These are phyloP conservation scores for Sesbania bispinosa DNA, from an alignment of 306 rosid species.

Conservation along the genomic window DNA sequence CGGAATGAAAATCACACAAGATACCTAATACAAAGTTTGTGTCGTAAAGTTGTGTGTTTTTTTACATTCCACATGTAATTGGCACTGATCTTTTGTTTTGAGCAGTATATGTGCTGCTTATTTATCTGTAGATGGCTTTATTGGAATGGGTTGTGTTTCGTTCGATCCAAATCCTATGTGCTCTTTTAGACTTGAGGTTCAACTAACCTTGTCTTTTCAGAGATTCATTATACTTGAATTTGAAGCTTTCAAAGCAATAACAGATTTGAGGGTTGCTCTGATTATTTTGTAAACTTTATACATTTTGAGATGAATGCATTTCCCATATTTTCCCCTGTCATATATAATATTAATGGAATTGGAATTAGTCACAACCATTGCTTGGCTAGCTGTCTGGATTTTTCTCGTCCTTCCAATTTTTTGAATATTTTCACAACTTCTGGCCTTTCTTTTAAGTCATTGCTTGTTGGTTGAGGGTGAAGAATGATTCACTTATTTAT, in stretches of 20 bases:
- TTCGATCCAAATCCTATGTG: background rate
- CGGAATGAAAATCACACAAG: background rate
- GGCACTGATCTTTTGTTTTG: background rate
- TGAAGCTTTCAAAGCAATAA: background rate
- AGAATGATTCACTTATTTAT: conserved; percentile 22
- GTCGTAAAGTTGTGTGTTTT: background rate
- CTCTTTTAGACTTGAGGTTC: background rate
- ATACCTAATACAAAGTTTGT: background rate
- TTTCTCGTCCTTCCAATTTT: background rate
- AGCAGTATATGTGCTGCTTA: background rate
- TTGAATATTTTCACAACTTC: background rate
- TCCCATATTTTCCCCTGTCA: background rate
- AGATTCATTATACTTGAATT: background rate
- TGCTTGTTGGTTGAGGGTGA: background rate
- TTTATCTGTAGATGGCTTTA: background rate
- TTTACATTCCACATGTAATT: background rate
- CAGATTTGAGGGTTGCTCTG: background rate
- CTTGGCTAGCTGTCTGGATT: background rate
- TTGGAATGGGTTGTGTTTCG: background rate
- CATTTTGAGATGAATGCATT: background rate
- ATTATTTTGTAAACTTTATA: background rate
- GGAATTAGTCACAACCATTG: background rate
- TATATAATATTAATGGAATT: background rate
- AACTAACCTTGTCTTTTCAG: background rate
- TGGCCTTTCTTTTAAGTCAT: background rate